Base-by-base conservation (phyloP, 2,329 filamentous ascomycete genomes). In the Zopfia rhizophila region DNA sequence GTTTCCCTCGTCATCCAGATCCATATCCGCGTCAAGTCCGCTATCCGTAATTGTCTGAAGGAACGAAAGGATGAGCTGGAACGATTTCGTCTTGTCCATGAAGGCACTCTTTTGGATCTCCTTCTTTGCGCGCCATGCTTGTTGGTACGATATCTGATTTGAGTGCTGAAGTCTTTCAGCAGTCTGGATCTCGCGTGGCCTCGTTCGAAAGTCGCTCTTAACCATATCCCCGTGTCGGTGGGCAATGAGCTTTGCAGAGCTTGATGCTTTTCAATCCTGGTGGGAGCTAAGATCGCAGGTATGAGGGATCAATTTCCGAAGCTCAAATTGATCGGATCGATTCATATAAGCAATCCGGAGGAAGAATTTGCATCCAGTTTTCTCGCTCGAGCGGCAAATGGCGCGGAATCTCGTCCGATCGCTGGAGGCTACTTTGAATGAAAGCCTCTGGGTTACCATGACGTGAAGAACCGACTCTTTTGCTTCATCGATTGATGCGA, bases 231-330 rank as follows among this genome's bases (percentile, higher is more conserved):
- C 32, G 31, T 45, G 41, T 21, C 41, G 31, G 41, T 38, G 31
- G 41, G 41, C 41, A 29, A 45, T 45, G 32, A 45, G 41, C 22
- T 45, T 45, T 24, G 32, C 23, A 21, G 41, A 45, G 22, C 30
- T 45, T 16, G 23, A 45, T 17, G 39, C 39, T 38, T 38, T 45
- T 32, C 32, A 45, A 22, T 30, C 23, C 22, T 38, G 41, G 5
- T 45, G 41, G 13, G 32, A 36, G 32, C 32, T 36, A 22, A 36
- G 32, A 36, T 36, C 18, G 18, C 18, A 36, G 32, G 32, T 36
- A 36, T 22, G 16, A 36, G 32, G 13, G 6, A 36, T 10, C 22
- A 36, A 22, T 36, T 36, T 18, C 32, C 18, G 16, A 36, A 36
- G 32, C 32, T 36, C 32, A 36, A 36, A 36, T 18, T 36, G 16